Conservation (phyloP, 208 protist species). For the Novymonas esmeraldas region DNA sequence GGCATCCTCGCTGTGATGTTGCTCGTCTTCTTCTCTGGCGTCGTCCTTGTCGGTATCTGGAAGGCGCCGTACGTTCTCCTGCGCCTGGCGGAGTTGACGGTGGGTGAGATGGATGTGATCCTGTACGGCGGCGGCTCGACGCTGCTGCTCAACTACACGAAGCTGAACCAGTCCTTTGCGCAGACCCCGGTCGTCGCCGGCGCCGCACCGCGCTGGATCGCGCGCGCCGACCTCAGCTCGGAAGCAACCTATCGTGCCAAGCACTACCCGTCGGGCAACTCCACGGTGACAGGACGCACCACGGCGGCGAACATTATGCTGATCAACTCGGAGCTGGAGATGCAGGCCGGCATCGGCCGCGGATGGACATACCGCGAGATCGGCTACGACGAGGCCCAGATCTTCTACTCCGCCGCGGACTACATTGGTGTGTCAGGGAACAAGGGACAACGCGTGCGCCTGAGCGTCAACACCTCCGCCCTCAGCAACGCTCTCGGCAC, state of each 20-base stretch:
- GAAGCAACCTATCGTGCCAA: constrained; percentile 7
- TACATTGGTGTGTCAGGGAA: constrained; percentile 64
- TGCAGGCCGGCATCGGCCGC: constrained; percentile 79
- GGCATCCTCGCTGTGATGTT: constrained; percentile 61
- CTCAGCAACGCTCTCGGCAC: constrained; percentile 10
- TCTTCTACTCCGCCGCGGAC: constrained; percentile 67
- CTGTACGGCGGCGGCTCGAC: constrained; percentile 30
- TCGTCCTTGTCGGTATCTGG: constrained; percentile 48
- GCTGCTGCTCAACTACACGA: constrained; percentile 65
- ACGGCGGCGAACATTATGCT: constrained; percentile 62
- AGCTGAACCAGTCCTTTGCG: constrained; percentile 23
- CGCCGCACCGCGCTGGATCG: constrained; percentile 65
- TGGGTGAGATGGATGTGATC: constrained; percentile 74
- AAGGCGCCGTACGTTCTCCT: constrained; percentile 79
- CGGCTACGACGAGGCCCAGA: constrained; percentile 81
- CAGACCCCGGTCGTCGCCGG: constrained; percentile 34
- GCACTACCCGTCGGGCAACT: not conserved
- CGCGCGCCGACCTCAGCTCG: constrained; percentile 33
- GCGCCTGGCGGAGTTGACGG: constrained; percentile 66
- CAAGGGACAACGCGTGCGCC: constrained; percentile 59
- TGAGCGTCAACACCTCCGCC: constrained; percentile 32
- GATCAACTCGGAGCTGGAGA: constrained; percentile 69
- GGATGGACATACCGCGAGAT: constrained; percentile 79
- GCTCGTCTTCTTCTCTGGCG: constrained; percentile 70
- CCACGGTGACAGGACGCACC: not conserved